Evolutionary conservation across 371 early-diverging fungal species (phyloP), one percentile per base, ranked within the genome.

Genomic region (Mucor sp.): DNA sequence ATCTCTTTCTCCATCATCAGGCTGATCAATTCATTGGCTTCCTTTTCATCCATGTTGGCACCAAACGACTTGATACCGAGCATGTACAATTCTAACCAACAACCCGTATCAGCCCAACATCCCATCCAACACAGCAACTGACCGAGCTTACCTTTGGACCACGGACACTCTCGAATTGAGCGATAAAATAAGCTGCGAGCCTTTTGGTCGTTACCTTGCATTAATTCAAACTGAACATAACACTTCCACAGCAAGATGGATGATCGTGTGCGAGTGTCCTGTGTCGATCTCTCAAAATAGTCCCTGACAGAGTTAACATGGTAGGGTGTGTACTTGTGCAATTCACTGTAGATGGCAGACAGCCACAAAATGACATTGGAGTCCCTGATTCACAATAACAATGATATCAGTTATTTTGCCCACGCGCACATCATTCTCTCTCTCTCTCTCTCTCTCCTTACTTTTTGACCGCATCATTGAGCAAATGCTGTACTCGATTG

Each of bases 1-100:
- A 90, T 76, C 62, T 89, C 91, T 66, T 89, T 90, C 67, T 89
- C 89, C 74, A 89, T 85, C 83, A 90, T 85, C 32, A 89, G 68
- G 25, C 81, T 78, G 15, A 82, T 60, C 11, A 88, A 68, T 55
- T 89, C 88, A 61, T 77, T 76, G 33, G 81, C 56, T 68, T 90
- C 91, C 35, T 82, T 78, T 15, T 75, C 75, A 23, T 70, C 72
- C 74, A 87, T 79, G 23, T 58, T 67, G 14, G 69, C 65, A 30
- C 74, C 64, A 41, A 90, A 73, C 9, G 65, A 25, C 39, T 79
- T 58, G 58, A 89, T 81, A 4, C 86, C 86, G 7, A 87, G 62
- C 71, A 89, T 59, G 64, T 86, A 89, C 7, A 90, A 62, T 56
- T 84, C 87, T 87, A 66, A 48, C 17, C 39, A 48, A 48, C 17